These are phyloP conservation scores for Dictyostelium capitatum DNA, from an alignment of 78 protist species.

Conservation along the genomic window DNA sequence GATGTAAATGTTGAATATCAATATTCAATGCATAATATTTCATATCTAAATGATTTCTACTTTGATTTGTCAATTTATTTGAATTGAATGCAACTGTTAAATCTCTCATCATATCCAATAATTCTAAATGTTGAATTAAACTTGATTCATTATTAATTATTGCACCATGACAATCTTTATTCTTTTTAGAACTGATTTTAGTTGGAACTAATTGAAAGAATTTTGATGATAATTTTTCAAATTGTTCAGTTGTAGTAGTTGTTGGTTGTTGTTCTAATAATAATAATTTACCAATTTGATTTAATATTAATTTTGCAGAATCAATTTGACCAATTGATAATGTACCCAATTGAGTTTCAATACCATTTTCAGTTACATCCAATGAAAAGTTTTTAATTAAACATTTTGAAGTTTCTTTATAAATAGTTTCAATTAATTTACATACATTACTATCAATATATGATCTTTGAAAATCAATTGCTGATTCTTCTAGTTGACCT, in stretches of 20 bases:
- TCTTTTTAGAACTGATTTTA: neutral
- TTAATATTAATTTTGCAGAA: neutral
- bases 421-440: neutral
- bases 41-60: neutral
- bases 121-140: neutral
- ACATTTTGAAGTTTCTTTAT: conserved; percentile 7
- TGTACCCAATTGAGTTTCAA: conserved; percentile 75
- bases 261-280: neutral
- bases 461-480: neutral
- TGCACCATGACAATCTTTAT: neutral
- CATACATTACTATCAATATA: conserved; percentile 13
- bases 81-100: neutral
- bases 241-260: neutral
- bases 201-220: neutral
- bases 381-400: conserved; percentile 26
- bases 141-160: neutral
- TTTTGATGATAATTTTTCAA: neutral
- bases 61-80: neutral
- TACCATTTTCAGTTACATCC: conserved; percentile 37
- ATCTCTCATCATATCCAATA: conserved; percentile 26
- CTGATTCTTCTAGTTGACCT: neutral
- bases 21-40: conserved; percentile 5
- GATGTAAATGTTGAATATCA: neutral
- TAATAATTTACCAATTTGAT: neutral
- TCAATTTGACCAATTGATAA: conserved; percentile 44